Conservation (phyloP, 371 early-diverging fungal species). For the Actinomucor elegans region DNA sequence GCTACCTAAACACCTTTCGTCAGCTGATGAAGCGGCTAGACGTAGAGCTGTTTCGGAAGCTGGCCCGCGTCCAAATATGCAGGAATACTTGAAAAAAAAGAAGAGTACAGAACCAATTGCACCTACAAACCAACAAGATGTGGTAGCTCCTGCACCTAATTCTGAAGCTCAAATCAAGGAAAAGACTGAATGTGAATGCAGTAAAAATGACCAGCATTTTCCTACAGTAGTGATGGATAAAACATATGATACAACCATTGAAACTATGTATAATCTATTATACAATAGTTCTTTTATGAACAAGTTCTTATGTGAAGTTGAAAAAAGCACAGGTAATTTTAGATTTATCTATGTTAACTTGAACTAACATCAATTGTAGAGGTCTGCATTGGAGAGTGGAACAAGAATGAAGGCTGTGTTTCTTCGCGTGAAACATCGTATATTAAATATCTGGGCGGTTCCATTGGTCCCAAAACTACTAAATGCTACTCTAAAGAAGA, state of each 20-base stretch:
- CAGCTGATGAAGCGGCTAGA: slow-evolving; percentile 9
- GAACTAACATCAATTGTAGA: slow-evolving; percentile 19
- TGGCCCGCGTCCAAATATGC: slow-evolving; percentile 30
- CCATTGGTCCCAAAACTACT: slow-evolving; percentile 70
- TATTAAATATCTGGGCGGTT: slow-evolving; percentile 36
- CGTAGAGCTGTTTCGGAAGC: slow-evolving; percentile 27
- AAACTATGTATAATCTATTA: slow-evolving; percentile 50
- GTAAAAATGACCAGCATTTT: slow-evolving; percentile 47
- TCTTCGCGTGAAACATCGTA: slow-evolving; percentile 38
- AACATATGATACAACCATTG: slow-evolving; percentile 47
- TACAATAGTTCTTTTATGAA: slow-evolving; percentile 42
- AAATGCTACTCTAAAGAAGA: slow-evolving; percentile 65
- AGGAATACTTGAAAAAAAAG: slow-evolving; percentile 4
- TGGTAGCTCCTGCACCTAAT: neutral
- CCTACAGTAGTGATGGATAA: slow-evolving; percentile 50
- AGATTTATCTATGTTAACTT: neutral
- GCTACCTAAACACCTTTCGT: neutral
- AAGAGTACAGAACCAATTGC: neutral
- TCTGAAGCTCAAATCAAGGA: slow-evolving; percentile 20
- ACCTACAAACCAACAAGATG: neutral
- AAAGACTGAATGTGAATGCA: slow-evolving; percentile 52
- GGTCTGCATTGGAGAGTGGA: slow-evolving; percentile 43
- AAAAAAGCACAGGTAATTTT: slow-evolving; percentile 46
- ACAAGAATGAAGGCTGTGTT: slow-evolving; percentile 23
- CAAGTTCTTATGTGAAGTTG: slow-evolving; percentile 37